Conservation (phyloP, 495 filamentous ascomycete genomes). For the Aspergillus indologenus region DNA sequence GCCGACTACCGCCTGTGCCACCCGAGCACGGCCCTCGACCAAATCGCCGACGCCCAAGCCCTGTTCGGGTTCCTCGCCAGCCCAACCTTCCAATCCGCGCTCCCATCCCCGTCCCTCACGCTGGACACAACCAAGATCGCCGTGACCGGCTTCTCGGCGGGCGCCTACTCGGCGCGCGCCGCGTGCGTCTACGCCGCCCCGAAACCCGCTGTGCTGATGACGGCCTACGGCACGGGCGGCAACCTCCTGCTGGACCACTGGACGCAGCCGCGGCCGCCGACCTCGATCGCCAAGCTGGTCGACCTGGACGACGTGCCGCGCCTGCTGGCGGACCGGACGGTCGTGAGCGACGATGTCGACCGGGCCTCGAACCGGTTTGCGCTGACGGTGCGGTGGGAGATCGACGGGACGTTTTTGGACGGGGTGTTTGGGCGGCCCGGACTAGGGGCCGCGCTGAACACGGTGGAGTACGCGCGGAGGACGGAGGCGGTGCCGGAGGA, state of each 20-base stretch:
- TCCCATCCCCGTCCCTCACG: conserved; percentile 12
- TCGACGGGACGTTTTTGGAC: conserved; percentile 22
- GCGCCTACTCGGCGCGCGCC: conserved; percentile 35
- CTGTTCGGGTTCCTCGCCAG: conserved; percentile 24
- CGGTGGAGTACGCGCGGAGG: conserved; percentile 14
- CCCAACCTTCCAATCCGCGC: conserved; percentile 8
- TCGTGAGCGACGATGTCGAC: conserved; percentile 21
- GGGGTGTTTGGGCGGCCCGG: conserved; percentile 15
- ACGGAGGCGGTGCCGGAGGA: conserved; percentile 16
- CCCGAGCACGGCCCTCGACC: conserved; percentile 25
- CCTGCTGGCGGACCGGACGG: conserved; percentile 13
- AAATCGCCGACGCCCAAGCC: conserved; percentile 26
- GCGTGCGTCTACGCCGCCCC: conserved; percentile 35
- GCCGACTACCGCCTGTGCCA: conserved; percentile 32
- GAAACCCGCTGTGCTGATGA: conserved; percentile 29
- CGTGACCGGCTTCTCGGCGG: conserved; percentile 37
- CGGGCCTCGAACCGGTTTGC: conserved; percentile 9
- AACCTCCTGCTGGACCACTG: conserved; percentile 31
- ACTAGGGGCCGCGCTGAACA: conserved; percentile 15
- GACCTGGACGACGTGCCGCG: conserved; percentile 12
- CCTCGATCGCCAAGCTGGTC: conserved; percentile 17
- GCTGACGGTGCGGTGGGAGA: conserved; percentile 19
- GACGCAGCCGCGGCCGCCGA: conserved; percentile 16
- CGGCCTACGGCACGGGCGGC: conserved; percentile 31
- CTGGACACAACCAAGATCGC: conserved; percentile 29